Evolutionary conservation across 2,329 filamentous ascomycete species (phyloP), one percentile per base, ranked within the genome.

Genomic region (Thyridium curvatum): DNA sequence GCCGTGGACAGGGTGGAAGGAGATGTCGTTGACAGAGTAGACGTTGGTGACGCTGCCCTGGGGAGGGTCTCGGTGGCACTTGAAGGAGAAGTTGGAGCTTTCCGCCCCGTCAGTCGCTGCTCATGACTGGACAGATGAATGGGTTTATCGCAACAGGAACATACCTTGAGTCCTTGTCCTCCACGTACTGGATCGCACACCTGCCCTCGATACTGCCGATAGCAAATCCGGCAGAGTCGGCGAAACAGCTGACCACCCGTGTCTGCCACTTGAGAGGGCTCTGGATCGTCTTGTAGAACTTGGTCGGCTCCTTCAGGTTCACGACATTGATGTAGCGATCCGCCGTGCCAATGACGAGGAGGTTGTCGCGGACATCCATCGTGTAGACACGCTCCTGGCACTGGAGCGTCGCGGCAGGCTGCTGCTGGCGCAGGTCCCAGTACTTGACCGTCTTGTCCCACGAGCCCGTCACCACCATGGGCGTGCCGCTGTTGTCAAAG

Each of bases 221-320:
- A 1, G 93, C 93, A 56, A 94, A 98, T 6, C 93, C 93, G 1
- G 81, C 82, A 7, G 88, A 85, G 59, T 98, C 91, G 12, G 83
- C 81, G 61, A 98, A 98, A 69, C 91, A 97, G 67, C 85, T 93
- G 37, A 97, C 86, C 12, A 94, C 88, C 42, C 91, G 75, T 2
- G 93, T 98, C 72, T 98, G 93, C 88, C 90, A 98, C 68, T 98
- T 98, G 33, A 98, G 75, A 3, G 93, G 93, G 56, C 88, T 95
- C 65, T 95, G 88, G 37, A 96, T 76, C 9, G 87, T 91, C 75
- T 98, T 98, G 77, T 94, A 96, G 64, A 96, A 88, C 53, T 87
- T 88, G 38, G 78, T 79, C 4, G 93, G 93, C 44, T 94, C 83
- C 57, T 84, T 82, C 40, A 98, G 77, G 64, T 95, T 89, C 65